Base-by-base conservation (phyloP, 2,329 filamentous ascomycete species). In the Colletotrichum chrysophilum region DNA sequence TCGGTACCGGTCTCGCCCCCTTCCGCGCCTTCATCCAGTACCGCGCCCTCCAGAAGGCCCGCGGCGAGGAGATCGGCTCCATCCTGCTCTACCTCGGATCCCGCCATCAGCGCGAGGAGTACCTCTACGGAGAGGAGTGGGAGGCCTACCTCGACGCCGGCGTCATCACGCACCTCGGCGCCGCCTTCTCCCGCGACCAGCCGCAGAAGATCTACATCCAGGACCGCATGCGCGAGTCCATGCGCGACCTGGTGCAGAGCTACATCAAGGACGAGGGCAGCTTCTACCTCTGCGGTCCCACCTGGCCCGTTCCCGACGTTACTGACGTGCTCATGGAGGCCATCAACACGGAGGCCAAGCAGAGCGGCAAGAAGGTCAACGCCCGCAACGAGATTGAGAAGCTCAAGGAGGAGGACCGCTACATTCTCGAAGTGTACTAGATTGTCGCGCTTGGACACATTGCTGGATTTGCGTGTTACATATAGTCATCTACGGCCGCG, bases 11-110 rank as follows among this genome's bases (percentile, higher is more conserved):
- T 83, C 93, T 99, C 26, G 97, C 97, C 2, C 97, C 97, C n/a
- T 99, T 99, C 95, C 95, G 97, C 79, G 97, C 97, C 76, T 99
- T 99, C 83, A 94, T 98, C 62, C 97, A 99, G 87, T 97, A 99
- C 88, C 96, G 97, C 74, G 97, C 97, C 66, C 96, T 97, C 92
- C 96, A 99, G 84, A 98, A 98, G 88, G 93, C 95, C n/a, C 95
- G 97, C 85, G 97, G 97, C 85, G 96, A 98, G 88, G 93, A 97
- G 74, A 98, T 99, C 79, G 97, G 97, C 70, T 89, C 95, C 58
- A 97, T 98, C 77, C 91, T 99, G 69, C 88, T 99, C 76, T 99
- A 98, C 90, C 96, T 99, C 89, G 97, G 97, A 78, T 96, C 96
- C 21, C 96, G 97, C 69, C 96, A 98, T 90, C 96, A 98, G 89